These are phyloP conservation scores for Tuber calosporum DNA, from an alignment of 495 filamentous ascomycete genomes.

Conservation along the genomic window DNA sequence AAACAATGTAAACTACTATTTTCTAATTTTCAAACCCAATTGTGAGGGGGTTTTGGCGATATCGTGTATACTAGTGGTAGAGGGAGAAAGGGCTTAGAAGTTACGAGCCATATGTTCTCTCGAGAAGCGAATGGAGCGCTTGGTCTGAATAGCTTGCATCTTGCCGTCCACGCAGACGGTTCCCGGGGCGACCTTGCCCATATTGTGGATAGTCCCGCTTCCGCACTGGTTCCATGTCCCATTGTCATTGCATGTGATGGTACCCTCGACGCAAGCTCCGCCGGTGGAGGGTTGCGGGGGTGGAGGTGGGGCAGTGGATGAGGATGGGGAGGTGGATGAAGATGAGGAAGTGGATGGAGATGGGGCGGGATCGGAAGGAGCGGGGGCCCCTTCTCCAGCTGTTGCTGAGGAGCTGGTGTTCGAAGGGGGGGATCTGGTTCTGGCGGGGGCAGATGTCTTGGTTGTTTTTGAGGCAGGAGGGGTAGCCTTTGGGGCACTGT, in stretches of 20 bases:
- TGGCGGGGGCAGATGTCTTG: neutral
- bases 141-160: constrained; percentile 1
- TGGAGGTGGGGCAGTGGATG: neutral
- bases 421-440: neutral
- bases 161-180: constrained; percentile 22
- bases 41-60: neutral
- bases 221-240: constrained; percentile 29
- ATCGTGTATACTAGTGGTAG: neutral
- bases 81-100: neutral
- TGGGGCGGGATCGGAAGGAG: neutral
- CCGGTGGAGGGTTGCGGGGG: constrained; percentile 6
- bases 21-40: neutral
- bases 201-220: constrained; percentile 15
- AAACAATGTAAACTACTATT: neutral
- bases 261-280: constrained; percentile 23
- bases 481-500: neutral
- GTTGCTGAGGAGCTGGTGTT: neutral
- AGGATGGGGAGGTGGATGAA: too few species aligned
- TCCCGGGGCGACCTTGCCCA: constrained; percentile 25
- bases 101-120: neutral
- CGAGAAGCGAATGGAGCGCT: neutral
- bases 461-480: neutral
- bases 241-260: constrained; percentile 23
- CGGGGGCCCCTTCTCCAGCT: neutral
- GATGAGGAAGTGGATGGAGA: neutral